phyloP scores from a whole-genome alignment of 441 rosid genomes.

The Pelargonium australe region DNA sequence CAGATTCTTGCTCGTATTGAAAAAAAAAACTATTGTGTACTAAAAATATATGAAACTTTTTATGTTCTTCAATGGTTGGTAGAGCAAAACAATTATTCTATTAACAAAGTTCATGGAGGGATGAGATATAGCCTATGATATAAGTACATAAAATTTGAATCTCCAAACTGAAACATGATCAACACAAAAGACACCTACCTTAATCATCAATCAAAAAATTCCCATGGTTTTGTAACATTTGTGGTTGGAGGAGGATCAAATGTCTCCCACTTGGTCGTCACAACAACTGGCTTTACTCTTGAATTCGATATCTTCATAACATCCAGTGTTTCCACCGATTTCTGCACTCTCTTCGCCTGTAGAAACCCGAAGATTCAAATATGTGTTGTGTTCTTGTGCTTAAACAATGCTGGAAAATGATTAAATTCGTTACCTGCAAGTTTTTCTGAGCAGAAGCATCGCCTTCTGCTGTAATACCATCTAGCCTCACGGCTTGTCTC shows the following conservation, averaged over 20 bases:
- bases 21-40: no score
- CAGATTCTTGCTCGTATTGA: no score
- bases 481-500: conserved; percentile 57
- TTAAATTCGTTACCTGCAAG: conserved; percentile 29
- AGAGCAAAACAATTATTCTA: no score
- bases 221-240: conserved; percentile 24
- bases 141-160: no score
- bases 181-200: no score
- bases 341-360: conserved; percentile 48
- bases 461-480: conserved; percentile 40
- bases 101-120: no score
- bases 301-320: conserved; percentile 38
- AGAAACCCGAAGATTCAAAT: background rate
- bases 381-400: background rate
- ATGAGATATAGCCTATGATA: no score
- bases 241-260: conserved; percentile 33
- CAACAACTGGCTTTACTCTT: conserved; percentile 31
- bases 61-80: no score
- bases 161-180: no score
- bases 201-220: conserved; percentile 22
- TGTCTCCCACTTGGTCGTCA: conserved; percentile 49
- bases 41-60: no score
- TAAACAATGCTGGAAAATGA: background rate
- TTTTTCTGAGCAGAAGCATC: conserved; percentile 37
- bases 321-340: conserved; percentile 52